Conservation (phyloP, 2,329 filamentous ascomycete species). For the Amylocarpus encephaloides region DNA sequence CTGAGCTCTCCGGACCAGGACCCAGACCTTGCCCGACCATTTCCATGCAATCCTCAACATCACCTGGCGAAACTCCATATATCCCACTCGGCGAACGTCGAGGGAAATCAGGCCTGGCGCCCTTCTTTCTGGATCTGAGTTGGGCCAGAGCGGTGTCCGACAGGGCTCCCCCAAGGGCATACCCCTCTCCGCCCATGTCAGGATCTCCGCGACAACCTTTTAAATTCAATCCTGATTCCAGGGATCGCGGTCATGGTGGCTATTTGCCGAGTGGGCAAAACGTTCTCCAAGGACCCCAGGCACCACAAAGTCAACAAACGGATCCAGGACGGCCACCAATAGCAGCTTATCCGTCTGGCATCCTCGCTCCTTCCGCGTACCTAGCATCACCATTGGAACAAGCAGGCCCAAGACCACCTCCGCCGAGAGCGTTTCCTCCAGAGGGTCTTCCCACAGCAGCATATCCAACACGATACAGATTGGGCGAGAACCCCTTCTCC, state of each 20-base stretch:
- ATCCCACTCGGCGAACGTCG: conserved; percentile 51
- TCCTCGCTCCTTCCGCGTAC: conserved; percentile 20
- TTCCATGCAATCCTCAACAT: conserved; percentile 50
- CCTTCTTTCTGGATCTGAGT: conserved; percentile 49
- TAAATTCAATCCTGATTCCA: conserved; percentile 51
- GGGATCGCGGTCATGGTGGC: conserved; percentile 46
- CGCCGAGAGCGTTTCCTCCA: no score
- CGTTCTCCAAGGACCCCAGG: conserved; percentile 40
- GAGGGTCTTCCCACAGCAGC: no score
- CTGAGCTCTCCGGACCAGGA: conserved; percentile 16
- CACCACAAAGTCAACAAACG: conserved; percentile 23
- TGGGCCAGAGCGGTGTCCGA: conserved; percentile 50
- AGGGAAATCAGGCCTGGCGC: conserved; percentile 49
- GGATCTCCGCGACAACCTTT: conserved; percentile 57
- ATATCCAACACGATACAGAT: conserved; percentile 2
- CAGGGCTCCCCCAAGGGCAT: conserved; percentile 51
- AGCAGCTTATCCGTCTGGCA: conserved; percentile 36
- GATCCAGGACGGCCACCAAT: conserved; percentile 26
- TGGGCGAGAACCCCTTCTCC: conserved; percentile 19
- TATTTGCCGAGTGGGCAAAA: conserved; percentile 42
- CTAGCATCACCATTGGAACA: conserved; percentile 11
- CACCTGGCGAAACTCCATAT: conserved; percentile 34
- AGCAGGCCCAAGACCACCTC: not conserved
- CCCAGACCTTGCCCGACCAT: conserved; percentile 16
- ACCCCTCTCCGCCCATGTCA: conserved; percentile 71